A percentile compares a stretch with the other conserved stretches of the same genome.
Conservation (phyloP, 257 asterid genomes). For the Solanum ossicruentum region DNA sequence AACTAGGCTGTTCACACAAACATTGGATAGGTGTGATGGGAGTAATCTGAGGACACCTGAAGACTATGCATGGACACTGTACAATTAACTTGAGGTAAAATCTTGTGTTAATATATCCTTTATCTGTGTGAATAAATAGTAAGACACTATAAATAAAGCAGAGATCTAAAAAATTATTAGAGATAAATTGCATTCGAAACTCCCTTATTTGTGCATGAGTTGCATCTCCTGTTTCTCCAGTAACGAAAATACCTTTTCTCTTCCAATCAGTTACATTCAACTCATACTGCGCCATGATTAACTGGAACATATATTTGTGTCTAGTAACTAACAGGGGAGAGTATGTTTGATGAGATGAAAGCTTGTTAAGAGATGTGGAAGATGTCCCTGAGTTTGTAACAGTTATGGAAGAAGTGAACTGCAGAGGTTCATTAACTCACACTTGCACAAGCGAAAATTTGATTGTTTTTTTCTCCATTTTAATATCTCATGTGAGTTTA, state of each 20-base stretch:
- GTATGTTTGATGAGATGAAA: not conserved
- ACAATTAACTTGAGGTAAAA: not conserved
- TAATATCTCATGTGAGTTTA: not conserved
- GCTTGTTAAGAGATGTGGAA: not conserved
- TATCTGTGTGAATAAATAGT: not conserved
- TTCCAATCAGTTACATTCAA: not conserved
- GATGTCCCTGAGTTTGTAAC: not conserved
- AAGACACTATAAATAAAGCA: not conserved
- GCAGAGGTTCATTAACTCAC: not conserved
- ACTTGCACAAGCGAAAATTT: not conserved
- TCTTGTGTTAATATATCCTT: not conserved
- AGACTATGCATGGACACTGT: not conserved
- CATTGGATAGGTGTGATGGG: constrained; percentile 1
- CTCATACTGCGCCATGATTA: not conserved
- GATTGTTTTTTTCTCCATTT: not conserved
- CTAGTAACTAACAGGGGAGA: not conserved
- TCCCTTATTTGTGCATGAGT: not conserved
- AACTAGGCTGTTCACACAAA: constrained; percentile 11
- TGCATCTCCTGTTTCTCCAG: not conserved
- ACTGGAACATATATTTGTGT: not conserved
- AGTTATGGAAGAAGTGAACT: not conserved
- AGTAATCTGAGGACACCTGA: not conserved
- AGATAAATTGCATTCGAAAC: not conserved
- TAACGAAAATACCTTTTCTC: not conserved
- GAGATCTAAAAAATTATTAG: not conserved